These are phyloP conservation scores for Erodium trifolium DNA, from an alignment of 441 rosid genomes.

Conservation along the genomic window DNA sequence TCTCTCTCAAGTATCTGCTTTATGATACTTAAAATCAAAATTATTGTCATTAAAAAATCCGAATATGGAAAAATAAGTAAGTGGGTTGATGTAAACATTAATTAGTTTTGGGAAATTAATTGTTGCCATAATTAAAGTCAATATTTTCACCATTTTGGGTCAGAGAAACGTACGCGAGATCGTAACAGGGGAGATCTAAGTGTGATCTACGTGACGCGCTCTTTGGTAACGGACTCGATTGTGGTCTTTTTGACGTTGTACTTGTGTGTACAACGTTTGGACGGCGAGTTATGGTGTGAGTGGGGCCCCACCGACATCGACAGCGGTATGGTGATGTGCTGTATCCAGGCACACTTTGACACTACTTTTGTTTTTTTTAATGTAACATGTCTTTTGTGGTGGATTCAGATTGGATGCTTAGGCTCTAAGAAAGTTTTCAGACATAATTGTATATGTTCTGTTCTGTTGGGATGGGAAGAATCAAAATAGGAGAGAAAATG, in stretches of 20 bases:
- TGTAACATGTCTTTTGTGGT: background rate
- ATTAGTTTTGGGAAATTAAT: background rate
- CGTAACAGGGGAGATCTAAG: conserved; percentile 12
- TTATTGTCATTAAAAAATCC: background rate
- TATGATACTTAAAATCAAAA: background rate
- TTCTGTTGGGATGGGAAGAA: background rate
- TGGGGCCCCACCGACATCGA: background rate
- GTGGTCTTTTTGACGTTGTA: conserved; percentile 3
- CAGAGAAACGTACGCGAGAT: conserved; percentile 2
- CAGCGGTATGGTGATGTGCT: background rate
- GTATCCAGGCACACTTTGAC: background rate
- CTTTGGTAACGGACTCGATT: background rate
- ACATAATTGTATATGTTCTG: background rate
- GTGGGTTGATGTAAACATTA: background rate
- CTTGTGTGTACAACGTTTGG: background rate
- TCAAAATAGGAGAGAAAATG: background rate
- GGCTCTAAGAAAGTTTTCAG: background rate
- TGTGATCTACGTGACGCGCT: conserved; percentile 17
- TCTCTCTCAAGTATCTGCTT: background rate
- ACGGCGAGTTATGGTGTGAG: background rate
- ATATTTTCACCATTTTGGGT: background rate
- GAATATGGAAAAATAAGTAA: background rate
- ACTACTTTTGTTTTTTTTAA: background rate
- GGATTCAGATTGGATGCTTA: background rate
- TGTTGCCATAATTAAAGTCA: background rate